These are phyloP conservation scores for Pisolithus microcarpus DNA, from an alignment of 768 basidiomycete species.

Conservation along the genomic window DNA sequence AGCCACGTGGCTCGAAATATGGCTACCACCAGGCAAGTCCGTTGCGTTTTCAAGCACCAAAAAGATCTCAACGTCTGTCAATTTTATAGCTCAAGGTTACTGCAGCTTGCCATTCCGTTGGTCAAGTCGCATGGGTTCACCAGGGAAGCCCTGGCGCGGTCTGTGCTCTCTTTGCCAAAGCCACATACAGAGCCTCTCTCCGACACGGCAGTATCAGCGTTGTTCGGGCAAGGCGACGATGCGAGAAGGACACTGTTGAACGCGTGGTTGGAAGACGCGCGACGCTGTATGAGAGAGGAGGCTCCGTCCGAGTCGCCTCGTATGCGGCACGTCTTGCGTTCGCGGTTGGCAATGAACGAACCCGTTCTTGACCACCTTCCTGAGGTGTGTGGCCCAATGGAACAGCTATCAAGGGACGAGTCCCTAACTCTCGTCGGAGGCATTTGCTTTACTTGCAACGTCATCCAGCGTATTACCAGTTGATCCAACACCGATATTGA, in stretches of 20 bases:
- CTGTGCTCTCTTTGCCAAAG: slow-evolving; percentile 48
- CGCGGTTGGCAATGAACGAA: slow-evolving; percentile 59
- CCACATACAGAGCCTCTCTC: slow-evolving; percentile 54
- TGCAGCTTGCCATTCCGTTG: slow-evolving; percentile 58
- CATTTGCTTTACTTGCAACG: slow-evolving; percentile 61
- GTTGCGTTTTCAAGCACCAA: not conserved
- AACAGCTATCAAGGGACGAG: not conserved
- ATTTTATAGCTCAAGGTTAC: slow-evolving; percentile 28
- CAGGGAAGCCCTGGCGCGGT: slow-evolving; percentile 56
- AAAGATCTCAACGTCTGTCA: not conserved
- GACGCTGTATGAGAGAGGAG: slow-evolving; percentile 39
- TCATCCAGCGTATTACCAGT: slow-evolving; percentile 43
- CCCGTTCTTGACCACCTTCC: slow-evolving; percentile 58
- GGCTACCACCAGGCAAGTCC: slow-evolving; percentile 14
- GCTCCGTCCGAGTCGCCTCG: slow-evolving; percentile 6
- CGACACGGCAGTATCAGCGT: slow-evolving; percentile 60
- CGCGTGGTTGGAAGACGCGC: slow-evolving; percentile 71
- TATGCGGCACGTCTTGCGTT: slow-evolving; percentile 46
- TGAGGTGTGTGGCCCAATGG: slow-evolving; percentile 43
- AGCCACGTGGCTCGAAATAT: not conserved
- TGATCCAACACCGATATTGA: slow-evolving; percentile 53
- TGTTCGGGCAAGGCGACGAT: slow-evolving; percentile 66
- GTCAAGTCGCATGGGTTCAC: slow-evolving; percentile 68
- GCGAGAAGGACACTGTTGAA: slow-evolving; percentile 57
- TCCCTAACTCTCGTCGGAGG: slow-evolving; percentile 37